Conservation (phyloP, 2,329 filamentous ascomycete genomes). For the Basipetospora chlamydospora region DNA sequence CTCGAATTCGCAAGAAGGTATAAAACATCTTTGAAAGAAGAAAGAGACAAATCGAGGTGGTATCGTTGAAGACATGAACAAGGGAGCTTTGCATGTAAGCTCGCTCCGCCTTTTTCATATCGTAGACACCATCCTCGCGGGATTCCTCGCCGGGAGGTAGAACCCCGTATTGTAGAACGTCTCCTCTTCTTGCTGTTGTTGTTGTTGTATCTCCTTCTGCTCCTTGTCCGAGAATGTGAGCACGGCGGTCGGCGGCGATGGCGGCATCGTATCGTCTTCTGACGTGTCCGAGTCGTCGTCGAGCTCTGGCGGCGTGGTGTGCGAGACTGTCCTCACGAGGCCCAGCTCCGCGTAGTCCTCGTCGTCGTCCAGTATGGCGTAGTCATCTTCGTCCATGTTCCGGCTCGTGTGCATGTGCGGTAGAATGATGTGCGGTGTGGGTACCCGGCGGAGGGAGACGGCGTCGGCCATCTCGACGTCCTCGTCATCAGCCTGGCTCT, state of each 20-base stretch:
- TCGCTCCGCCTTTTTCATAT: too few relatives aligned
- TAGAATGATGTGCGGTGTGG: slow-evolving; percentile 15
- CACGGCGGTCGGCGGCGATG: slow-evolving; percentile 45
- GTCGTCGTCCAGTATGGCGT: slow-evolving; percentile 27
- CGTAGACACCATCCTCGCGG: slow-evolving; percentile 34
- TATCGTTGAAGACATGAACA: slow-evolving; percentile 8
- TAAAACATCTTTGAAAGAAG: too few relatives aligned
- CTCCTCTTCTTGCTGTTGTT: slow-evolving; percentile 20
- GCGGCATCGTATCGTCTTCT: slow-evolving; percentile 62
- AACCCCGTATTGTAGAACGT: slow-evolving; percentile 36
- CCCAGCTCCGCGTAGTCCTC: slow-evolving; percentile 52
- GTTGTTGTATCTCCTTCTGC: slow-evolving; percentile 24
- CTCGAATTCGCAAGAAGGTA: too few relatives aligned
- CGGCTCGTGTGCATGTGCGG: slow-evolving; percentile 23
- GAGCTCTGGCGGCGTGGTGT: slow-evolving; percentile 55
- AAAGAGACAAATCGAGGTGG: too few relatives aligned
- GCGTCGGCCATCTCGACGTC: slow-evolving; percentile 42
- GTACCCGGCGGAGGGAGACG: slow-evolving; percentile 27
- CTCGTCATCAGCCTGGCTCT: slow-evolving; percentile 39
- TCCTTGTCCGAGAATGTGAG: slow-evolving; percentile 49
- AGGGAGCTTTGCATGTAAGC: too few relatives aligned
- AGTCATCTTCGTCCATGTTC: slow-evolving; percentile 19
- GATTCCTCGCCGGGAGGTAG: slow-evolving; percentile 37
- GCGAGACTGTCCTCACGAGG: slow-evolving; percentile 55
- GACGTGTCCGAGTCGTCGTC: slow-evolving; percentile 52